These are phyloP conservation scores for Arctostaphylos glauca DNA, from an alignment of 148 eudicot genomes.

Conservation along the genomic window DNA sequence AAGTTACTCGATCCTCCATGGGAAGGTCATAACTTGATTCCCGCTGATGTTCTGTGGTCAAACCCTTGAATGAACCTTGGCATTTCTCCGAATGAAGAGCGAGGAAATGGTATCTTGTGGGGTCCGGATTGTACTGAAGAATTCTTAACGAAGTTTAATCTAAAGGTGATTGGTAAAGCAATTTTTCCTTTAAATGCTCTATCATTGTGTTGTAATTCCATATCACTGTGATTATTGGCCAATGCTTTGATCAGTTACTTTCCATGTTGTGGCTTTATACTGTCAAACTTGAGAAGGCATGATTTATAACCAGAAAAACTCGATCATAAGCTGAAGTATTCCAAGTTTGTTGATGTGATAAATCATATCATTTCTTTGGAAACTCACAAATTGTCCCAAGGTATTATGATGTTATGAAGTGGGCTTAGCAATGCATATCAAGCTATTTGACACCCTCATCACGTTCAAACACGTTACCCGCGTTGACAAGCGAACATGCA, in stretches of 20 bases:
- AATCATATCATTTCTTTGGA: too few relatives aligned
- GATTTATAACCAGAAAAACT: too few relatives aligned
- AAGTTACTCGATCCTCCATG: conserved; percentile 59
- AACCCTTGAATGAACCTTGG: conserved; percentile 85
- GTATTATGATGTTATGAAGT: too few relatives aligned
- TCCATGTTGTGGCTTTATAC: too few relatives aligned
- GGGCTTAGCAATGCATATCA: neutral
- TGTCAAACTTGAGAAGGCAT: too few relatives aligned
- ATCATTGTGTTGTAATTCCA: neutral
- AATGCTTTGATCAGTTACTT: too few relatives aligned
- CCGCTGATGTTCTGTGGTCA: conserved; percentile 96
- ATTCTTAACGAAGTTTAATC: conserved; percentile 65
- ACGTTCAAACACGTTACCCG: neutral
- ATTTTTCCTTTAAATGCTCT: neutral
- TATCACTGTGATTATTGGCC: too few relatives aligned
- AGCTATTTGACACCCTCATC: neutral
- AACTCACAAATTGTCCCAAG: too few relatives aligned
- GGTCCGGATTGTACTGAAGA: conserved; percentile 95
- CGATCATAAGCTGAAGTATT: too few relatives aligned
- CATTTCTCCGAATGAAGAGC: conserved; percentile 79
- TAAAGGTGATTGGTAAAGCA: conserved; percentile 58
- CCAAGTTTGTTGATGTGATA: too few relatives aligned
- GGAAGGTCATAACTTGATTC: conserved; percentile 87
- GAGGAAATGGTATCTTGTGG: conserved; percentile 94
- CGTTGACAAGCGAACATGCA: neutral